Percentiles rank a stretch among this genome's conserved stretches.
Conservation (phyloP, 257 asterid genomes). For the Solanum chiquidenum region DNA sequence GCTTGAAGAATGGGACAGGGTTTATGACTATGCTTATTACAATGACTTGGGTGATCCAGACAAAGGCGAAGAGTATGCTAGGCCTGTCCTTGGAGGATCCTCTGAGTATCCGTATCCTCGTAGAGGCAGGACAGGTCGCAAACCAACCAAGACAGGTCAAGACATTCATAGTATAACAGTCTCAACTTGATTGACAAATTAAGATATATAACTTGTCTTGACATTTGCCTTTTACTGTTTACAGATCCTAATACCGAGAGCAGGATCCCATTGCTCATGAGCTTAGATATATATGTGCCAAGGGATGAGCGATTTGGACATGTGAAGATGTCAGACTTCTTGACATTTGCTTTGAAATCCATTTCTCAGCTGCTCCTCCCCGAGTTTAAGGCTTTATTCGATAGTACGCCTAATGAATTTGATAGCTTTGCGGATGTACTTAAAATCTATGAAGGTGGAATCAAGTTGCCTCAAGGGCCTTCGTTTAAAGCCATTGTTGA, state of each 20-base stretch:
- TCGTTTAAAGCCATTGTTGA: neutral
- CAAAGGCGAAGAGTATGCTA: constrained; percentile 1
- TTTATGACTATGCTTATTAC: constrained; percentile 31
- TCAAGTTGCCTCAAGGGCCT: constrained; percentile 10
- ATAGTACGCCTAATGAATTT: constrained; percentile 12
- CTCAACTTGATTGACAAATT: neutral
- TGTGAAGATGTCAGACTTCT: constrained; percentile 18
- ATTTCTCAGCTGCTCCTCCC: constrained; percentile 12
- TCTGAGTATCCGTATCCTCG: constrained; percentile 12
- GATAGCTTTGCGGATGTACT: constrained; percentile 14
- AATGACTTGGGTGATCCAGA: constrained; percentile 35
- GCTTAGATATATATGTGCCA: constrained; percentile 24
- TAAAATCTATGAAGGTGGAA: constrained; percentile 14
- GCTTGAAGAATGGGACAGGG: constrained; percentile 33
- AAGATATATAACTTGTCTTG: neutral
- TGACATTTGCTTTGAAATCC: constrained; percentile 13
- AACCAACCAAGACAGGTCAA: constrained; percentile 3
- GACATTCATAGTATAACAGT: neutral
- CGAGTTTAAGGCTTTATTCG: constrained; percentile 3
- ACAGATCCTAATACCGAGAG: constrained; percentile 19
- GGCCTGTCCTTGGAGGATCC: constrained; percentile 26
- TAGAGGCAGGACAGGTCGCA: constrained; percentile 7
- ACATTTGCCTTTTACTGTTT: neutral
- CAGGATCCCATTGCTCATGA: constrained; percentile 8
- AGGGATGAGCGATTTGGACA: constrained; percentile 30